Conservation (phyloP, 1,139 yeast genomes). For the Eremothecium gossypii region DNA sequence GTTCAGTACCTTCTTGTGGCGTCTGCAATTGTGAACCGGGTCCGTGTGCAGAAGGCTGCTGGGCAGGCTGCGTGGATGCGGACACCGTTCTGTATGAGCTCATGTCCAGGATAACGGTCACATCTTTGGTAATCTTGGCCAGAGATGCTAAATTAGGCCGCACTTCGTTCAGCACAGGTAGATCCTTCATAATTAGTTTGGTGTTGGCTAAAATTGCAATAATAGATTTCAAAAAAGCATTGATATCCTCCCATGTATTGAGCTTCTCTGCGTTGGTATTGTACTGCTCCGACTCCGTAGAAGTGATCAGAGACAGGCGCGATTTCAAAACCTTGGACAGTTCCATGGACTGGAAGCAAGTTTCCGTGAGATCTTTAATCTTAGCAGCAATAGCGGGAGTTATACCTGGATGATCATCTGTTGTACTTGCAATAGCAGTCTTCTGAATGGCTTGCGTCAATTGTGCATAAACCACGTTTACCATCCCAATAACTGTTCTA, state of each 20-base stretch:
- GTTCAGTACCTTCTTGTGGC: slow-evolving; percentile 7
- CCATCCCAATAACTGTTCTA: slow-evolving; percentile 61
- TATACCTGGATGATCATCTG: slow-evolving; percentile 26
- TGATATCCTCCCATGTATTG: slow-evolving; percentile 80
- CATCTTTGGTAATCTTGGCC: slow-evolving; percentile 84
- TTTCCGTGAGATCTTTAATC: slow-evolving; percentile 67
- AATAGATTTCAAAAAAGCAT: slow-evolving; percentile 71
- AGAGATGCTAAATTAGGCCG: slow-evolving; percentile 71
- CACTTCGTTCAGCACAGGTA: slow-evolving; percentile 71
- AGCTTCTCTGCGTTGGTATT: slow-evolving; percentile 49
- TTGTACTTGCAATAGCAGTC: slow-evolving; percentile 47
- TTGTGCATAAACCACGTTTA: slow-evolving; percentile 72
- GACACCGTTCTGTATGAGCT: slow-evolving; percentile 41
- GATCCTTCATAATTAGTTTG: slow-evolving; percentile 70
- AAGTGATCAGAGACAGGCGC: slow-evolving; percentile 36
- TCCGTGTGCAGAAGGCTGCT: slow-evolving; percentile 20
- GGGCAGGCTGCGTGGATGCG: slow-evolving; percentile 10
- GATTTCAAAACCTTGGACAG: slow-evolving; percentile 59
- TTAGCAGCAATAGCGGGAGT: slow-evolving; percentile 46
- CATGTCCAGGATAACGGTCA: slow-evolving; percentile 67
- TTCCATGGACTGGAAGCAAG: slow-evolving; percentile 76
- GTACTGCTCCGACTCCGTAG: slow-evolving; percentile 39
- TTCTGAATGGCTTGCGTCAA: slow-evolving; percentile 68
- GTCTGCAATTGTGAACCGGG: slow-evolving; percentile 7
- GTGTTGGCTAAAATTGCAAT: slow-evolving; percentile 77